Evolutionary conservation across 345 rosid species (phyloP), one percentile per base, ranked within the genome.

Genomic region (Pugionium cornutum): DNA sequence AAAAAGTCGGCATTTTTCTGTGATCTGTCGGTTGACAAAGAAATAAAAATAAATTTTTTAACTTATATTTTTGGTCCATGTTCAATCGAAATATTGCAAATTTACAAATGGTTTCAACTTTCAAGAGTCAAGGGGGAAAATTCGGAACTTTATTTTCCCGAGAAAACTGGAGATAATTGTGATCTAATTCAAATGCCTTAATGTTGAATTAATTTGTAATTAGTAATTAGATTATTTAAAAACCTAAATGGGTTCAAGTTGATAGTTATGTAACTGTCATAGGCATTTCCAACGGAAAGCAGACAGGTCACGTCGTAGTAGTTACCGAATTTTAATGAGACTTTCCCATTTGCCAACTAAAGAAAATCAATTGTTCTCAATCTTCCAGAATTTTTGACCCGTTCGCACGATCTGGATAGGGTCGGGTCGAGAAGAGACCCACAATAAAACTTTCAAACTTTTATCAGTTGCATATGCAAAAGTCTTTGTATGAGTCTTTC

Each of bases 281-380:
- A 29, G 36, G 58, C 33, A 18, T 37, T 57, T 58, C 61, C 68
- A 61, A 36, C 3, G 47, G 42, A 45, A 2, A 62, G 10, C 35
- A 62, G 68, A 70, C 56, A 63, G 25, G 75, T 48, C 68, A 70
- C 68, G 63, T 70, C 68, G 49, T 29, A 37, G 55, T 46, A 25
- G 43, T 70, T 70, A 4, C 55, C 6, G 32, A 59, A 9, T 39
- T 46, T 39, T 39, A 32, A 26, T 41, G n/a, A 27, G 33, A 26
- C 73, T 53, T 51, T 69, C 46, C 50, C 68, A 62, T 31, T 35
- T 53, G 68, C 68, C 68, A 52, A 48, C 28, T 30, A 2, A 25
- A 3, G 3, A 2, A 4, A 2, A 34, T 34, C 5, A 11, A 25
- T 40, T 30, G 39, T 40, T 54, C 18, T 66, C 45, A 6, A 39